A percentile compares a stretch with the other conserved stretches of the same genome.
phyloP scores from a whole-genome alignment of 805 yeast genomes.

The Brettanomyces custersianus region DNA sequence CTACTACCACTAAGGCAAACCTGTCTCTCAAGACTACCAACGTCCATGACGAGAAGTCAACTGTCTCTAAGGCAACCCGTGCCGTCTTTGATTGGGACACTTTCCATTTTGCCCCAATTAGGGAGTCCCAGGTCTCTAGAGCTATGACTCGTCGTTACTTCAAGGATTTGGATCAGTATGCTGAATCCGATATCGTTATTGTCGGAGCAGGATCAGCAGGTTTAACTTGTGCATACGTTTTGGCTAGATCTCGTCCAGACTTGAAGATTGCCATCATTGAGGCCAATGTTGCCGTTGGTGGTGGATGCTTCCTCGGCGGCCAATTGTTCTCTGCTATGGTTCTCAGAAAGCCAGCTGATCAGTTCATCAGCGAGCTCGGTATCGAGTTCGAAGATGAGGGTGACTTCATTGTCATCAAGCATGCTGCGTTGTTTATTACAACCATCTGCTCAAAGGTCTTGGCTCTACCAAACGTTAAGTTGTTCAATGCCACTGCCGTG shows the following conservation, averaged over 20 bases:
- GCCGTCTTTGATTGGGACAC: constrained; percentile 50
- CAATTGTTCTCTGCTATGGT: constrained; percentile 73
- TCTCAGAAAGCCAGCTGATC: constrained; percentile 70
- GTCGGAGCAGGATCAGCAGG: constrained; percentile 99
- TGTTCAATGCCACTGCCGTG: constrained; percentile 74
- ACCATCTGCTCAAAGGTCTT: constrained; percentile 54
- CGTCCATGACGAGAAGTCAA: constrained; percentile 17
- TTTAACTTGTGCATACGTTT: constrained; percentile 94
- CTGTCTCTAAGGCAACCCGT: constrained; percentile 20
- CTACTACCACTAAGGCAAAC: constrained; percentile 7
- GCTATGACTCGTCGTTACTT: constrained; percentile 75
- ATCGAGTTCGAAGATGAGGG: constrained; percentile 72
- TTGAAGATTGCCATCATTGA: constrained; percentile 66
- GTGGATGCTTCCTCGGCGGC: constrained; percentile 76
- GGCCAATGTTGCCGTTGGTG: constrained; percentile 70
- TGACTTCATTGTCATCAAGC: constrained; percentile 71
- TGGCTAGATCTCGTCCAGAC: constrained; percentile 73
- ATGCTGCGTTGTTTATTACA: constrained; percentile 58
- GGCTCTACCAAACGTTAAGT: constrained; percentile 63
- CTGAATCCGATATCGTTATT: constrained; percentile 94
- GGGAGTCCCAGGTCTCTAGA: constrained; percentile 71
- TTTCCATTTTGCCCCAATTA: constrained; percentile 61
- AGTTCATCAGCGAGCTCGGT: constrained; percentile 54
- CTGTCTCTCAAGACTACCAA: constrained; percentile 16
- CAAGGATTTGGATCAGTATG: constrained; percentile 61